phyloP scores from a whole-genome alignment of 1,284 basidiomycete genomes.

The Sparassis latifolia region DNA sequence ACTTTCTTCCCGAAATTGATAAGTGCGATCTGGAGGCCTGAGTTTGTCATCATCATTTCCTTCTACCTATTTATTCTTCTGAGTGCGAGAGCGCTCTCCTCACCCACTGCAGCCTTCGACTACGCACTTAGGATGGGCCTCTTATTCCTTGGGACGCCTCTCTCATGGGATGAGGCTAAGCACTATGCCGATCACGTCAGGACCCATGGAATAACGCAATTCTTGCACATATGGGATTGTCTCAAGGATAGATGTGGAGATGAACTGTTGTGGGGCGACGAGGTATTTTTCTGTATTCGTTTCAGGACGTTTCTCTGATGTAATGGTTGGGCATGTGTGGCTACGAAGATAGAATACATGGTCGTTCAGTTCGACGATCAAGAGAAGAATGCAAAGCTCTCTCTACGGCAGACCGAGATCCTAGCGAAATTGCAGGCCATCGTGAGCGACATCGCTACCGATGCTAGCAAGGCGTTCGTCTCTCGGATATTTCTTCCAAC shows the following conservation, averaged over 20 bases:
- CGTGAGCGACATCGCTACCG: conserved; percentile 61
- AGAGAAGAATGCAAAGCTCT: conserved; percentile 78
- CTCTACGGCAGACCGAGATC: conserved; percentile 91
- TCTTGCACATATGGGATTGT: conserved; percentile 88
- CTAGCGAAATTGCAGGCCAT: conserved; percentile 73
- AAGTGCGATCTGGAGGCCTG: not conserved
- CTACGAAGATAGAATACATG: conserved; percentile 88
- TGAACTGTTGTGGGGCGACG: conserved; percentile 97
- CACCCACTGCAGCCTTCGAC: not conserved
- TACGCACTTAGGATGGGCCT: conserved; percentile 79
- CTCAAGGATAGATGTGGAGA: conserved; percentile 92
- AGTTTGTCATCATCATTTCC: not conserved
- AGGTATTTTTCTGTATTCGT: conserved; percentile 46
- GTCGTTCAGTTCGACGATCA: conserved; percentile 83
- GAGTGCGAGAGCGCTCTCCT: not conserved
- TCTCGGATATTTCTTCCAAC: conserved; percentile 1
- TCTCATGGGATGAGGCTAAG: conserved; percentile 89
- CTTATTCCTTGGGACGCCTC: conserved; percentile 89
- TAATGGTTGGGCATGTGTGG: not conserved
- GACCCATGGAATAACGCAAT: conserved; percentile 91
- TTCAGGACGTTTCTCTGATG: conserved; percentile 5
- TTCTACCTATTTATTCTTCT: not conserved
- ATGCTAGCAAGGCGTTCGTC: conserved; percentile 53
- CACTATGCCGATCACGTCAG: conserved; percentile 88
- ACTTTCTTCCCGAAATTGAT: not conserved